A percentile compares a stretch with the other conserved stretches of the same genome.
These are phyloP conservation scores for Pseudopithomyces chartarum DNA, from an alignment of 2,329 filamentous ascomycete species.

Conservation along the genomic window DNA sequence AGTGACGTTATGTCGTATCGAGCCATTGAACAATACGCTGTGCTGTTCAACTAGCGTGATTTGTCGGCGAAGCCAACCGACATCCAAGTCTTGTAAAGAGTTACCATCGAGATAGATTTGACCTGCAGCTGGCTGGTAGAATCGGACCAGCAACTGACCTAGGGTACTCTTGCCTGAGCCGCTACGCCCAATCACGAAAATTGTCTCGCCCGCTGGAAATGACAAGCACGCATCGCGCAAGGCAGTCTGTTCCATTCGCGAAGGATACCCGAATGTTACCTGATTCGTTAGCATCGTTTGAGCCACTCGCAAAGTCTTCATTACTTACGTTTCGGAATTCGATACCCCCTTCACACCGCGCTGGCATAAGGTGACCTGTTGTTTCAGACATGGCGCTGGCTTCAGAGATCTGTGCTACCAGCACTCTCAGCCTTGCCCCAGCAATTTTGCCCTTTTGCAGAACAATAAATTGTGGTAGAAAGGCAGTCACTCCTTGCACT, in stretches of 20 bases:
- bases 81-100: constrained; percentile 65
- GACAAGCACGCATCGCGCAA: constrained; percentile 67
- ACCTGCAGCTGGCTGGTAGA: constrained; percentile 72
- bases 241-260: constrained; percentile 64
- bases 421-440: constrained; percentile 63
- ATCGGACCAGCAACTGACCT: constrained; percentile 76
- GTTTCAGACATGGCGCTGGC: constrained; percentile 19
- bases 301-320: background rate
- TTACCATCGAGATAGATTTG: constrained; percentile 71
- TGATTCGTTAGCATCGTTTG: constrained; percentile 43
- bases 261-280: constrained; percentile 84
- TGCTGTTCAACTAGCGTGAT: constrained; percentile 83
- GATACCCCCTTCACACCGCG: constrained; percentile 67
- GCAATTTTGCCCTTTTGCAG: constrained; percentile 81
- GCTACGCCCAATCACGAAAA: constrained; percentile 82
- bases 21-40: constrained; percentile 80
- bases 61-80: constrained; percentile 75
- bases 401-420: constrained; percentile 46
- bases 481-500: constrained; percentile 73
- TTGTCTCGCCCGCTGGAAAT: constrained; percentile 74
- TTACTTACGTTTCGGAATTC: constrained; percentile 68
- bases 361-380: constrained; percentile 27
- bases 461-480: constrained; percentile 77
- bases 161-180: constrained; percentile 94
- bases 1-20: constrained; percentile 76